These are phyloP conservation scores for Ganoderma resinaceum DNA, from an alignment of 1,284 basidiomycete genomes.

Conservation along the genomic window DNA sequence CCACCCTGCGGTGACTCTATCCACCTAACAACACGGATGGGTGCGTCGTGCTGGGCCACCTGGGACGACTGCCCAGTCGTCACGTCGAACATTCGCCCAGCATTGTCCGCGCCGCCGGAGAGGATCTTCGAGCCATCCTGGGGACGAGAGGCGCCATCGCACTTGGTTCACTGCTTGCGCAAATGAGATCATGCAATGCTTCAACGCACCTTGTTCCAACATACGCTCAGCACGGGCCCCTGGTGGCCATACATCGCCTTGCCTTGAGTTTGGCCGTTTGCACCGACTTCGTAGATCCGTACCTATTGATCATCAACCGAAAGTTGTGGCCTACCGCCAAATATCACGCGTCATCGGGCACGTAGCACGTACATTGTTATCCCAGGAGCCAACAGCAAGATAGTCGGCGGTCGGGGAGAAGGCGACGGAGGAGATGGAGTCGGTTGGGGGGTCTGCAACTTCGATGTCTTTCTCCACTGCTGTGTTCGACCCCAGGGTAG, in stretches of 20 bases:
- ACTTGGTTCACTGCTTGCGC: neutral
- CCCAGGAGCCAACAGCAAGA: slow-evolving; percentile 81
- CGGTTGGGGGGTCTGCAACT: slow-evolving; percentile 73
- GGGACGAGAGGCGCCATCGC: neutral
- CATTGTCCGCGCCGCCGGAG: slow-evolving; percentile 89
- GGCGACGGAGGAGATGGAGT: slow-evolving; percentile 75
- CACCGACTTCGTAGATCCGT: slow-evolving; percentile 67
- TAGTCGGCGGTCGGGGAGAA: slow-evolving; percentile 74
- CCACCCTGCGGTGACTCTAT: slow-evolving; percentile 73
- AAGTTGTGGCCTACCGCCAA: neutral
- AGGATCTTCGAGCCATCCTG: slow-evolving; percentile 85
- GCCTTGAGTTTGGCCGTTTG: slow-evolving; percentile 68
- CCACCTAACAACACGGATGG: slow-evolving; percentile 81
- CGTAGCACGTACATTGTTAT: slow-evolving; percentile 66
- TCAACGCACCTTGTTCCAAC: slow-evolving; percentile 75
- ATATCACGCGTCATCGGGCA: slow-evolving; percentile 3
- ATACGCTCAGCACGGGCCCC: slow-evolving; percentile 82
- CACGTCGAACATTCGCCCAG: slow-evolving; percentile 83
- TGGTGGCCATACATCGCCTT: slow-evolving; percentile 88
- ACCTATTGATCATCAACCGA: slow-evolving; percentile 46
- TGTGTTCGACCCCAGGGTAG: slow-evolving; percentile 35
- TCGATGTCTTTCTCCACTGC: slow-evolving; percentile 73
- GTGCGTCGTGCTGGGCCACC: slow-evolving; percentile 86
- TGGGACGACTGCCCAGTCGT: slow-evolving; percentile 74
- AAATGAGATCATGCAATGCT: neutral